phyloP scores from a whole-genome alignment of 1,284 basidiomycete genomes.

The Hymenochaete sp. region DNA sequence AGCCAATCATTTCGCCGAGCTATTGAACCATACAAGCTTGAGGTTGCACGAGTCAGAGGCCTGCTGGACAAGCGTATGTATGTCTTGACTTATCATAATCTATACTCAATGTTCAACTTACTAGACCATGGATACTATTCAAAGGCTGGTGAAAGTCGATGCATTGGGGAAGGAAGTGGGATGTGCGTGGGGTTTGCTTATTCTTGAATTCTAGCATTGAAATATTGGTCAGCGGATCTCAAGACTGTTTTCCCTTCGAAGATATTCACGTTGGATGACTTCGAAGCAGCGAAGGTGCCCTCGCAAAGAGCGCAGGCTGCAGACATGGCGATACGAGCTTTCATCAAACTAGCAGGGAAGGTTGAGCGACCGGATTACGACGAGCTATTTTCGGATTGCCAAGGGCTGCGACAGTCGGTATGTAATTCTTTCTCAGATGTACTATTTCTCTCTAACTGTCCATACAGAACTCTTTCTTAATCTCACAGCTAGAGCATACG shows the following conservation, averaged over 20 bases:
- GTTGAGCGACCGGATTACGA: constrained; percentile 28
- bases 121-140: constrained; percentile 33
- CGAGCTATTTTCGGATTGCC: constrained; percentile 37
- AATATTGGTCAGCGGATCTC: constrained; percentile 8
- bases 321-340: constrained; percentile 47
- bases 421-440: constrained; percentile 20
- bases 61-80: constrained; percentile 15
- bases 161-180: constrained; percentile 10
- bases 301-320: constrained; percentile 54
- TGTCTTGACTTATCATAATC: neutral
- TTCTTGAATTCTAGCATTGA: too few species aligned
- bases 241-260: constrained; percentile 19
- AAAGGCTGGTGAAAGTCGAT: constrained; percentile 7
- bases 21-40: constrained; percentile 1
- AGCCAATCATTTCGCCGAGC: constrained; percentile 28
- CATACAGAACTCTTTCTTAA: constrained; percentile 46
- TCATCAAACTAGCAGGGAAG: constrained; percentile 36
- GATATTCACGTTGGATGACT: constrained; percentile 11
- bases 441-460: neutral
- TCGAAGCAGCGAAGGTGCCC: constrained; percentile 18
- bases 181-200: constrained; percentile 4
- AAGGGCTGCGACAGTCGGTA: constrained; percentile 56
- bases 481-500: constrained; percentile 48
- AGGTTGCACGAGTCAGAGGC: constrained; percentile 9
- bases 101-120: neutral